Percentiles rank a stretch among this genome's conserved stretches.
Conservation (phyloP, 345 rosid genomes). For the Streptanthus diversifolius region DNA sequence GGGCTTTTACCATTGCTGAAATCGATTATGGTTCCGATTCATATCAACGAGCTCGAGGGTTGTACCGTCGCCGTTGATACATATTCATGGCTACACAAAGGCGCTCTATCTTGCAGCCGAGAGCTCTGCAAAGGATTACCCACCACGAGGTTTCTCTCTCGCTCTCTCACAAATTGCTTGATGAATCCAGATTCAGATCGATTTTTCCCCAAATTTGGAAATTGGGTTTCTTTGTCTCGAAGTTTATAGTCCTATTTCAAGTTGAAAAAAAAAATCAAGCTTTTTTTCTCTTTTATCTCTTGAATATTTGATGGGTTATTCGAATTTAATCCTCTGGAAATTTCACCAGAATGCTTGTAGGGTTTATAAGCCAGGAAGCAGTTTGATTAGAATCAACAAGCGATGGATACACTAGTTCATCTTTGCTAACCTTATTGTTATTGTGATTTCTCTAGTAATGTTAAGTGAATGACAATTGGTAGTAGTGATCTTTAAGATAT, state of each 20-base stretch:
- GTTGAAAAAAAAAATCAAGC: neutral
- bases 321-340: neutral
- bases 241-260: too few relatives aligned
- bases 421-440: neutral
- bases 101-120: conserved; percentile 39
- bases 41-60: conserved; percentile 70
- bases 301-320: neutral
- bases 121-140: conserved; percentile 41
- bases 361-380: neutral
- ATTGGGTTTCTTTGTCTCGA: conserved; percentile 1
- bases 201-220: neutral
- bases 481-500: neutral
- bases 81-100: conserved; percentile 81
- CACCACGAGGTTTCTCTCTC: conserved; percentile 28
- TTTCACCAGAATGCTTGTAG: neutral
- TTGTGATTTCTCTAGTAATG: neutral
- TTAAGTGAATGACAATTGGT: neutral
- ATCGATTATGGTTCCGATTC: conserved; percentile 74
- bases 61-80: conserved; percentile 84
- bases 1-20: conserved; percentile 86
- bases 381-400: neutral
- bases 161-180: neutral
- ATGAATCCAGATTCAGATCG: neutral
- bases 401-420: neutral
- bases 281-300: neutral